Evolutionary conservation across 805 yeast genomes (phyloP), one percentile per base, ranked within the genome.

Genomic region (Starmerella etchellsii): DNA sequence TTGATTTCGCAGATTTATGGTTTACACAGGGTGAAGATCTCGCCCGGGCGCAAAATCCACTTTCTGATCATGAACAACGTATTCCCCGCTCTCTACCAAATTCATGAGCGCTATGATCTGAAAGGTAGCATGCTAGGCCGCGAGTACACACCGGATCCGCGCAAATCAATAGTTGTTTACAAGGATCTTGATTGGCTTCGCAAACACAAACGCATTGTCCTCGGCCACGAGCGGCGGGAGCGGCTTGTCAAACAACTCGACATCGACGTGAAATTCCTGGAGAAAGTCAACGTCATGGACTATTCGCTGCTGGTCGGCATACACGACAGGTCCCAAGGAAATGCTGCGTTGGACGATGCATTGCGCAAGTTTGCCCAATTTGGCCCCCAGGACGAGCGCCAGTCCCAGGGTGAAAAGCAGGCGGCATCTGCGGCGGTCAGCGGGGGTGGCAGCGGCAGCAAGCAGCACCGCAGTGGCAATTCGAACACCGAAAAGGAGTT

Each of bases 1-100:
- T 67, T 91, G 47, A 65, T 91, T 5, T 80, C 94, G n/a, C 98
- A 91, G 62, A 85, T 88, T 60, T 91, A 91, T 62, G 99, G 99
- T 0, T 67, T 91, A 39, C 97, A 91, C 58, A 67, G 99, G 44
- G 78, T 91, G 37, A 85, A 88, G 59, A 78, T 88, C 74, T 95
- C 95, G 8, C 70, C 78, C 34, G 69, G 71, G 3, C 70, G 85
- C 40, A 87, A 82, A 57, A 82, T 91, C 30, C 94, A 91, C 61
- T 88, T 91, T 52, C 68, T 91, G 40, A 95, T 91, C 26, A 91
- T 91, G 98, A 91, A 91, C 66, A 91, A 91, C 56, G 69, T 91
- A 36, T 91, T 93, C 62, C 97, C 99, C 0, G 94, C 96, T 6
- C 83, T 82, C 54, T 68, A 85, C 36, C 91, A 81, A 47, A 77